Percentiles rank a stretch among this genome's conserved stretches.
These are phyloP conservation scores for Amauroascus niger DNA, from an alignment of 2,329 filamentous ascomycete genomes.

Conservation along the genomic window DNA sequence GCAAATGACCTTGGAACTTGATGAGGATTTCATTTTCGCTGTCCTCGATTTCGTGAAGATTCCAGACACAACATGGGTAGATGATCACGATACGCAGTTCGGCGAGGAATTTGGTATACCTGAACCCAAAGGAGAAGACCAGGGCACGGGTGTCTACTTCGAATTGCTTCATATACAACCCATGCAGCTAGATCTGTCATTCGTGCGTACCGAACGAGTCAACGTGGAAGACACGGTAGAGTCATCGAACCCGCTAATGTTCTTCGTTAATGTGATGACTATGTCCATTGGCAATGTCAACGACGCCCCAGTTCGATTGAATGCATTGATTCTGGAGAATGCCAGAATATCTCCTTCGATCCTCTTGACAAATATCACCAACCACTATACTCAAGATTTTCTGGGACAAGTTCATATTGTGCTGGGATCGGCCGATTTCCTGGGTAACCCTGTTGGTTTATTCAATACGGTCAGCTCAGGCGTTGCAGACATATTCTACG, in stretches of 20 bases:
- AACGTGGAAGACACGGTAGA: slow-evolving; percentile 93
- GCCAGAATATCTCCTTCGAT: slow-evolving; percentile 80
- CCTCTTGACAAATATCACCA: slow-evolving; percentile 74
- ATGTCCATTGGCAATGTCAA: slow-evolving; percentile 99
- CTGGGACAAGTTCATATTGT: slow-evolving; percentile 96
- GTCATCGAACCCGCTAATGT: slow-evolving; percentile 90
- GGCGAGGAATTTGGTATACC: slow-evolving; percentile 87
- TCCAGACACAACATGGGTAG: slow-evolving; percentile 77
- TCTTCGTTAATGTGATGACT: slow-evolving; percentile 94
- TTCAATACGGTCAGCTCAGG: slow-evolving; percentile 98
- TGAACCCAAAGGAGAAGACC: slow-evolving; percentile 73
- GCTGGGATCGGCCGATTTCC: slow-evolving; percentile 90
- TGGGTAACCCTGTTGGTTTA: slow-evolving; percentile 91
- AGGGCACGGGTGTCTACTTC: slow-evolving; percentile 93
- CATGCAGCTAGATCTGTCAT: slow-evolving; percentile 94
- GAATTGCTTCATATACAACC: slow-evolving; percentile 94
- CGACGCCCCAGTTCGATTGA: slow-evolving; percentile 87
- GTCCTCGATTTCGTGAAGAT: slow-evolving; percentile 91
- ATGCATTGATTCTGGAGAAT: slow-evolving; percentile 89
- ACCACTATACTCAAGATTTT: slow-evolving; percentile 93
- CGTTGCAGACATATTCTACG: slow-evolving; percentile 97
- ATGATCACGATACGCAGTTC: slow-evolving; percentile 71
- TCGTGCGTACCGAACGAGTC: slow-evolving; percentile 90
- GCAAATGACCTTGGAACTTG: slow-evolving; percentile 95
- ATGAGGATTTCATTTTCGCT: slow-evolving; percentile 96